Evolutionary conservation across 352 stramenopile species (phyloP), one percentile per base, ranked within the genome.

Genomic region (Phytopythium chamaehyphon): DNA sequence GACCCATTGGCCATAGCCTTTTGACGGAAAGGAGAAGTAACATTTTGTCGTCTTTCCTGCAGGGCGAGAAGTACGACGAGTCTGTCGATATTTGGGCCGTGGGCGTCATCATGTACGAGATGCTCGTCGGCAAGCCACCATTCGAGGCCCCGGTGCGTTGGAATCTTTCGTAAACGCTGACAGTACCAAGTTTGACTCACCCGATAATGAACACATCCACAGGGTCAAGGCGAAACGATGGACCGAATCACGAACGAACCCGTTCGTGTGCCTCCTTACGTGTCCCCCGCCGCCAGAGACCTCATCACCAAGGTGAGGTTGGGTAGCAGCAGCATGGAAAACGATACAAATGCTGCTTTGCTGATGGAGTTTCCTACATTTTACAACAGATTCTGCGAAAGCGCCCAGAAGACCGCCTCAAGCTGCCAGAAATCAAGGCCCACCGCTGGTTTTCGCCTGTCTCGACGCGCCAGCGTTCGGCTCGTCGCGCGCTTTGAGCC

Each of bases 1-100:
- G 53, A 58, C 2, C 53, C n/a, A 44, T 47, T 59, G 14, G n/a
- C 14, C 0, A 11, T 22, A 12, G 46, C 6, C 21, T 44, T 15
- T 35, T 23, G 10, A 53, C n/a, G n/a, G n/a, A n/a, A n/a, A n/a
- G n/a, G n/a, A n/a, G n/a, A 8, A 16, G 1, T 2, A n/a, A 12
- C 47, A 1, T 46, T 31, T 16, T 52, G 40, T 14, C 43, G 33
- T 24, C 12, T 38, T 0, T 45, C 21, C 11, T 38, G 0, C 44
- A 90, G 64, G 94, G 95, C 51, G 88, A 96, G 55, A 95, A 98
- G 54, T 98, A 99, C 67, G 94, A 99, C 61, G 86, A 98, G 54
- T 96, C 88, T 23, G 96, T 99, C n/a, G 97, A 99, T 63, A 97
- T 99, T 57, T 99, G 97, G 97, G 92, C 83, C n/a, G 73, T 99